Evolutionary conservation across 2,329 filamentous ascomycete species (phyloP).

Genomic region (Alternaria panax): DNA sequence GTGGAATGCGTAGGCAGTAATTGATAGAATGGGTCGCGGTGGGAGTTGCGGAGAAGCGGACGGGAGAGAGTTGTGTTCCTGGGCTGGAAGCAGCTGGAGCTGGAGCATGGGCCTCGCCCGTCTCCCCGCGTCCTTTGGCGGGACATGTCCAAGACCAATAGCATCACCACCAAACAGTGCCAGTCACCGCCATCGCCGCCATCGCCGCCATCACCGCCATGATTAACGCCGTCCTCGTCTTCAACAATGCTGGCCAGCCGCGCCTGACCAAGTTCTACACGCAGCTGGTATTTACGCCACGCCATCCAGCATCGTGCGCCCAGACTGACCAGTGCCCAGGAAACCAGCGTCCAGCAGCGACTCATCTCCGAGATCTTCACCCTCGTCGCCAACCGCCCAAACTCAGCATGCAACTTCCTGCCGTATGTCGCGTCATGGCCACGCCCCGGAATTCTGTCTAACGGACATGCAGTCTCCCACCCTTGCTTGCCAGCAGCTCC

Average conservation of each 20-base stretch:
- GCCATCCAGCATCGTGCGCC: conserved; percentile 22
- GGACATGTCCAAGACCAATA: neutral
- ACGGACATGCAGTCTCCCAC: conserved; percentile 68
- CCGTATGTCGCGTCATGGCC: conserved; percentile 58
- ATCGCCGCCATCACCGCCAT: conserved; percentile 64
- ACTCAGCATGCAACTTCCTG: conserved; percentile 97
- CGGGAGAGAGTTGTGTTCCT: conserved; percentile 9
- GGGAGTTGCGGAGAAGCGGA: conserved; percentile 2
- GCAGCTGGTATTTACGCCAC: conserved; percentile 72
- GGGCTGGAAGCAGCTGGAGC: conserved; percentile 5
- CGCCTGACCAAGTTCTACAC: conserved; percentile 99
- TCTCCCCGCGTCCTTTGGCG: conserved; percentile 13
- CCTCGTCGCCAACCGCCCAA: conserved; percentile 87
- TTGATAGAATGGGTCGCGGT: neutral
- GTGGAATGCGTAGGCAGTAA: neutral
- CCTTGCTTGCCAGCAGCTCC: conserved; percentile 63
- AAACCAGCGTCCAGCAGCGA: conserved; percentile 95
- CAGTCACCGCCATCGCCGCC: too few relatives aligned
- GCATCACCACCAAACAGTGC: neutral
- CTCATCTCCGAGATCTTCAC: conserved; percentile 97
- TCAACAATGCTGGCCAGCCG: conserved; percentile 97
- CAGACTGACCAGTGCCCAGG: conserved; percentile 61
- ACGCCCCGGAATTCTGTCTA: conserved; percentile 43
- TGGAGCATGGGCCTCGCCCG: conserved; percentile 10
- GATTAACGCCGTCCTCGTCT: conserved; percentile 99